Base-by-base conservation (phyloP, 2,329 filamentous ascomycete species). In the Colletotrichum destructivum region DNA sequence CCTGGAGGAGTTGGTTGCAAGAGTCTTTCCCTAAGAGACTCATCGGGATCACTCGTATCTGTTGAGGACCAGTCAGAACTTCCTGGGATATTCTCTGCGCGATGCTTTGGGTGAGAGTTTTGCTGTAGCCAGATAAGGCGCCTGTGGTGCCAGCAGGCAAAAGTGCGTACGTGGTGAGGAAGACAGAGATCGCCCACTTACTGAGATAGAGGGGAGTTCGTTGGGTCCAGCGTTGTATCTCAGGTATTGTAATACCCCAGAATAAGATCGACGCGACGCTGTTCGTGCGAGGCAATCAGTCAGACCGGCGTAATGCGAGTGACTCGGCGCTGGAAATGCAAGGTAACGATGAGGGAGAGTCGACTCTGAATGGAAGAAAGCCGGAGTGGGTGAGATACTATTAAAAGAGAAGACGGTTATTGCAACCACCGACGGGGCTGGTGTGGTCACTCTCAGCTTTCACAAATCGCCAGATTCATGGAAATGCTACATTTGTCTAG, bases 71-170 rank as follows among this genome's bases (percentile, higher is more conserved):
- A 90, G 57, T 77, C 76, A 9, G 77, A 31, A 16, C 83, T 82
- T 23, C 81, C 31, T 82, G 2, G 86, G 87, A 56, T 83, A 85
- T 2, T 85, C 81, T 77, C 88, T 89, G 79, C 87, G 89, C 6
- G 42, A 31, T 23, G 35, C 2, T 4, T 16, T 21, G 3, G n/a
- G 15, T 16, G n/a, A 61, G 18, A 16, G 12, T 18, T 49, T 31
- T n/a, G 12, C 23, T 18, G 3, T 9, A 18, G 12, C n/a, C 12
- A 38, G 31, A 12, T 31, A 3, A 35, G 26, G 12, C 21, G 6
- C 3, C 11, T 3, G 26, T 4, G 26, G 11, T 15, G 9, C 11
- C 4, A 26, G 11, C 26, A 11, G 44, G 18, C 26, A 47, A 38
- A 42, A 49, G 47, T 6, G 11, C 16, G 16, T 18, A 23, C 12